phyloP scores from a whole-genome alignment of 768 basidiomycete genomes.

The Amylocystis lapponica region DNA sequence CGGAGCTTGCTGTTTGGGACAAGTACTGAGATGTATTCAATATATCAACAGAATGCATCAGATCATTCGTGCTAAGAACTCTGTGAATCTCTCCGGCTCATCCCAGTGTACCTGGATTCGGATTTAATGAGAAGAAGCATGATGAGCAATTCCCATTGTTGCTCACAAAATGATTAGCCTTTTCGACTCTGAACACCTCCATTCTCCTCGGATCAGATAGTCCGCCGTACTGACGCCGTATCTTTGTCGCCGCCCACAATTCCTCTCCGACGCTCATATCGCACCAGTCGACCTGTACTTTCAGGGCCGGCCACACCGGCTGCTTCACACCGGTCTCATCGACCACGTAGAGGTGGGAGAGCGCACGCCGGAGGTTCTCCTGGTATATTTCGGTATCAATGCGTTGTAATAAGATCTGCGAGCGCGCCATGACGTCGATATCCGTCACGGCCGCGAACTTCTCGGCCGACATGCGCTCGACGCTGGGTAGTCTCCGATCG shows the following conservation, averaged over 20 bases:
- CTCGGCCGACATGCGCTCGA: background rate
- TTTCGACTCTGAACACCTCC: background rate
- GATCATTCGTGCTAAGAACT: background rate
- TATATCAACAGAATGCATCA: too few species aligned
- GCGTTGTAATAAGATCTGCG: background rate
- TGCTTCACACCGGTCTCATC: background rate
- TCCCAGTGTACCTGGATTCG: background rate
- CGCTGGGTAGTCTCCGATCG: too few species aligned
- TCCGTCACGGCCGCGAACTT: background rate
- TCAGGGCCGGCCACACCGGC: background rate
- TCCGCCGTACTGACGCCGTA: too few species aligned
- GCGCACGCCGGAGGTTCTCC: background rate
- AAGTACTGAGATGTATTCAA: too few species aligned
- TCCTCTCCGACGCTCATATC: constrained; percentile 1
- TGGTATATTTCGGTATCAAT: background rate
- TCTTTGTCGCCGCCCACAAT: too few species aligned
- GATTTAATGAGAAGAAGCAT: background rate
- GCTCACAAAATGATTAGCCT: constrained; percentile 5
- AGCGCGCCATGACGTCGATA: background rate
- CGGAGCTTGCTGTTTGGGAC: too few species aligned
- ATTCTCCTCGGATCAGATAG: too few species aligned
- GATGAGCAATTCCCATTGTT: background rate
- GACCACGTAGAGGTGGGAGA: background rate
- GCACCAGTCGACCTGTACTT: background rate
- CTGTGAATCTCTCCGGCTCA: background rate